These are phyloP conservation scores for Brassica napus DNA, from an alignment of 345 rosid genomes.

Conservation along the genomic window DNA sequence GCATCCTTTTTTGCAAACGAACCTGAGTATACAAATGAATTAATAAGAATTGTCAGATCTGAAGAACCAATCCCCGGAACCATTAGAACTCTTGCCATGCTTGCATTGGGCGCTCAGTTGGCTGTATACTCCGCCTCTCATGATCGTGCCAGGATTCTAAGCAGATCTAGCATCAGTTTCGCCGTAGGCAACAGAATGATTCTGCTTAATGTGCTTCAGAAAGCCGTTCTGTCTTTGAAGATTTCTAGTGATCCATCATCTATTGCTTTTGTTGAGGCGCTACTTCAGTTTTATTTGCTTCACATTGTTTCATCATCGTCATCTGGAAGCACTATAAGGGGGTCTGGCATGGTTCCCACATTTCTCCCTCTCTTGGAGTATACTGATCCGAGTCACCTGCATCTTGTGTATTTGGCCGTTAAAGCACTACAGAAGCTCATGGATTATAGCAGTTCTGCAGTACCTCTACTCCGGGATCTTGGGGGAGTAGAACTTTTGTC, in stretches of 20 bases:
- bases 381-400: conserved; percentile 74
- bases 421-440: conserved; percentile 91
- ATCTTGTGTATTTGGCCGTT: conserved; percentile 89
- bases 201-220: conserved; percentile 94
- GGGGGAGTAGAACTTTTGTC: conserved; percentile 96
- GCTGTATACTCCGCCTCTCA: conserved; percentile 94
- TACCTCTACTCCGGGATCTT: conserved; percentile 73
- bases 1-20: conserved; percentile 91
- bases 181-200: conserved; percentile 86
- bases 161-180: conserved; percentile 92
- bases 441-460: conserved; percentile 95
- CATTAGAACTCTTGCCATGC: conserved; percentile 91
- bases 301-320: conserved; percentile 94
- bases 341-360: conserved; percentile 95
- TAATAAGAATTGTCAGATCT: conserved; percentile 26
- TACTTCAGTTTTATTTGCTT: conserved; percentile 91
- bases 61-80: conserved; percentile 83
- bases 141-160: conserved; percentile 88
- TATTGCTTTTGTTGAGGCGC: conserved; percentile 89
- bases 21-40: conserved; percentile 94
- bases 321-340: conserved; percentile 88
- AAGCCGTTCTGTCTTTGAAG: conserved; percentile 79
- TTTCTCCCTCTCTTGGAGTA: conserved; percentile 92
- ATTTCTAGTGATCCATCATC: conserved; percentile 81
- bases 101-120: conserved; percentile 88